Conservation (phyloP, 805 yeast genomes). For the Nakazawaea holstii region DNA sequence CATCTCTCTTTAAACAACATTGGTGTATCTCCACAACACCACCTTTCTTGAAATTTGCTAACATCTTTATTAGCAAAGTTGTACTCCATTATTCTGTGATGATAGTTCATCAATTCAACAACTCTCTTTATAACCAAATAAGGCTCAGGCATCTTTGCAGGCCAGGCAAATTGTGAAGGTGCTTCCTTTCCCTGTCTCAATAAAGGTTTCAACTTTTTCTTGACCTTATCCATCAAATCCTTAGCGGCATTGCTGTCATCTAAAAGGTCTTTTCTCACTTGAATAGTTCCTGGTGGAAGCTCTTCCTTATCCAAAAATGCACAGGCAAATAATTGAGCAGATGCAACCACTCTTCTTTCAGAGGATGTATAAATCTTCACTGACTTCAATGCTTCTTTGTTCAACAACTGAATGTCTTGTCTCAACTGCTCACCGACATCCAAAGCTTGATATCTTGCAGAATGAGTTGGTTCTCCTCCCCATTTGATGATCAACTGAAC, state of each 20-base stretch:
- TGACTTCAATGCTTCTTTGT: slow-evolving; percentile 77
- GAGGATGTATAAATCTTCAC: slow-evolving; percentile 87
- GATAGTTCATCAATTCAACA: slow-evolving; percentile 92
- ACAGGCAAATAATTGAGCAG: slow-evolving; percentile 84
- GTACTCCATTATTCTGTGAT: slow-evolving; percentile 74
- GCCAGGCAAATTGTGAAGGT: slow-evolving; percentile 98
- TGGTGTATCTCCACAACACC: slow-evolving; percentile 99
- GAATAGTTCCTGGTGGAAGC: slow-evolving; percentile 71
- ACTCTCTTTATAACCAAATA: slow-evolving; percentile 90
- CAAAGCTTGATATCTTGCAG: slow-evolving; percentile 89
- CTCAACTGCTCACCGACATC: slow-evolving; percentile 96
- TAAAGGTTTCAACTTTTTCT: slow-evolving; percentile 91
- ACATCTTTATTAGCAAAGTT: slow-evolving; percentile 69
- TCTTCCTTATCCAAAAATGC: slow-evolving; percentile 64
- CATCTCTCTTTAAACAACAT: slow-evolving; percentile 87
- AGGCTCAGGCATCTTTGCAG: slow-evolving; percentile 97
- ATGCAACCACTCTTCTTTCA: slow-evolving; percentile 89
- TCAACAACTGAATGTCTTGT: slow-evolving; percentile 82
- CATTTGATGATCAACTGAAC: slow-evolving; percentile 94
- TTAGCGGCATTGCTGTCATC: slow-evolving; percentile 99
- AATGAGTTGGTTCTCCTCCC: slow-evolving; percentile 99
- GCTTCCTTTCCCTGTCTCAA: slow-evolving; percentile 95
- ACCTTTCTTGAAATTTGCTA: slow-evolving; percentile 60
- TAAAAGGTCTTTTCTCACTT: slow-evolving; percentile 80
- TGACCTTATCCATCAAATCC: slow-evolving; percentile 95